phyloP scores from a whole-genome alignment of 768 basidiomycete species.

The Nidularia pulvinata region DNA sequence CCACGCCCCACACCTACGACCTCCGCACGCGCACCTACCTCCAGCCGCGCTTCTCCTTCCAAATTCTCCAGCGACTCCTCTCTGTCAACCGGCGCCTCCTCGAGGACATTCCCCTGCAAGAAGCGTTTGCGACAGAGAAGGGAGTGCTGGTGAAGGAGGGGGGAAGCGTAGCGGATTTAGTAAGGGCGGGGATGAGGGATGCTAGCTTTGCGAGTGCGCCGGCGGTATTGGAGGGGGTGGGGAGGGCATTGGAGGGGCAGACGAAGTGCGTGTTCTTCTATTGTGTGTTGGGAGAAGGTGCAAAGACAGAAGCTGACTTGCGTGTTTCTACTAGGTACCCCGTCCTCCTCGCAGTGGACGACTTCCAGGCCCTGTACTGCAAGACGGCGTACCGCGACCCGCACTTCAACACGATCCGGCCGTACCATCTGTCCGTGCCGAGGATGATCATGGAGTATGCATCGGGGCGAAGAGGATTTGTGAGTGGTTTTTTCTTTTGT shows the following conservation, averaged over 20 bases:
- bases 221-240: conserved; percentile 51
- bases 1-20: conserved; percentile 73
- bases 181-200: conserved; percentile 54
- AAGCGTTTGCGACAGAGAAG: too few relatives aligned
- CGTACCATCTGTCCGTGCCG: conserved; percentile 81
- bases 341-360: conserved; percentile 84
- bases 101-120: too few relatives aligned
- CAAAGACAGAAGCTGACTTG: too few relatives aligned
- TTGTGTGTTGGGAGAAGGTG: too few relatives aligned
- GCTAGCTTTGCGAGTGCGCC: conserved; percentile 40
- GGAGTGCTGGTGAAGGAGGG: conserved; percentile 21
- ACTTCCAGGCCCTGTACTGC: conserved; percentile 81
- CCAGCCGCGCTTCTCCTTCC: conserved; percentile 65
- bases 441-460: conserved; percentile 78
- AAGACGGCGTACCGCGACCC: conserved; percentile 72
- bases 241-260: conserved; percentile 39
- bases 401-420: conserved; percentile 63
- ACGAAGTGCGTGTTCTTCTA: conserved; percentile 2
- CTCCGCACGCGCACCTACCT: conserved; percentile 74
- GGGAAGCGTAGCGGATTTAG: conserved; percentile 55
- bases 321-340: conserved; percentile 31
- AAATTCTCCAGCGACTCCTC: conserved; percentile 61
- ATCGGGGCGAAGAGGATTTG: conserved; percentile 67
- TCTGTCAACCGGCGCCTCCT: conserved; percentile 24
- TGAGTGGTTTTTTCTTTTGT: conserved; percentile 29